Conservation (phyloP, 2,329 filamentous ascomycete genomes). For the Aspergillus tubingensis region DNA sequence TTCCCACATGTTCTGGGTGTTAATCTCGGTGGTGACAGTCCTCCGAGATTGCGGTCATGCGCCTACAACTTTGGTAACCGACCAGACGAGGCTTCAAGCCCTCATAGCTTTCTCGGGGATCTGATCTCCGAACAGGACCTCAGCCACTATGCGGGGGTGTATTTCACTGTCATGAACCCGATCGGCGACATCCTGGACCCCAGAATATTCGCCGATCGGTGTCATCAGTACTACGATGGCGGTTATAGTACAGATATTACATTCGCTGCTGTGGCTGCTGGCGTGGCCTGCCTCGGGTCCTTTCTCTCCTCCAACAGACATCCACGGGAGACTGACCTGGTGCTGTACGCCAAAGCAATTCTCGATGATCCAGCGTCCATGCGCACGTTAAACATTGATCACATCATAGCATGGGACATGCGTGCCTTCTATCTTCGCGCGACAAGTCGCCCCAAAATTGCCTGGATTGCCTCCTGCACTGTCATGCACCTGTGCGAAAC, state of each 20-base stretch:
- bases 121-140: conserved; percentile 32
- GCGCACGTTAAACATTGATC: conserved; percentile 28
- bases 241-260: conserved; percentile 19
- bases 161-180: conserved; percentile 26
- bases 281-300: conserved; percentile 30
- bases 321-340: conserved; percentile 29
- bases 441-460: conserved; percentile 33
- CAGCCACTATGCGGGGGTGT: conserved; percentile 22
- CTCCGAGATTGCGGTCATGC: conserved; percentile 29
- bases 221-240: conserved; percentile 27
- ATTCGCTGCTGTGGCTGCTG: conserved; percentile 33
- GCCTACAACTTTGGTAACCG: conserved; percentile 37
- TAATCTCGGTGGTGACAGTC: conserved; percentile 29
- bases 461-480: conserved; percentile 36
- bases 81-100: conserved; percentile 30
- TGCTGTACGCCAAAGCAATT: conserved; percentile 35
- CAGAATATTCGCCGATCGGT: conserved; percentile 30
- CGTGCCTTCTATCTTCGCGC: conserved; percentile 33
- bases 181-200: conserved; percentile 28
- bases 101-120: conserved; percentile 23
- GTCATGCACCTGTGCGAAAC: conserved; percentile 34
- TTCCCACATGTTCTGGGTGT: conserved; percentile 32
- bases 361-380: conserved; percentile 35
- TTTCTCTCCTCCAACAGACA: conserved; percentile 29
- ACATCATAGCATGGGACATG: conserved; percentile 34